A percentile compares a stretch with the other conserved stretches of the same genome.
These are phyloP conservation scores for Streptanthus diversifolius DNA, from an alignment of 345 rosid species.

Conservation along the genomic window DNA sequence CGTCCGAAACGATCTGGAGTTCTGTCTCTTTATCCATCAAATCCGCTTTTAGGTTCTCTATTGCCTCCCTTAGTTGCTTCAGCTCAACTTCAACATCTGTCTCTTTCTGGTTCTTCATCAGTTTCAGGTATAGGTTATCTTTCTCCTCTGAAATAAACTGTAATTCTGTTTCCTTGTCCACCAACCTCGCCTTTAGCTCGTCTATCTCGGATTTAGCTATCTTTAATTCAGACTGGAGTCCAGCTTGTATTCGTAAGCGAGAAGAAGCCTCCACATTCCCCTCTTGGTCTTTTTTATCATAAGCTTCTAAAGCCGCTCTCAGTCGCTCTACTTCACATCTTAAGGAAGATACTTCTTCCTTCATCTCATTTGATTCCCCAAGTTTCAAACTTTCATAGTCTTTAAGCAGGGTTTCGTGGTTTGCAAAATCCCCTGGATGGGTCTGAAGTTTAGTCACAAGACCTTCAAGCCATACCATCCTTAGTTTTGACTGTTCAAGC, in stretches of 20 bases:
- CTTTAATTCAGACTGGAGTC: slow-evolving; percentile 53
- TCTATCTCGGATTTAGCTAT: slow-evolving; percentile 55
- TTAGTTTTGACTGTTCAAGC: slow-evolving; percentile 62
- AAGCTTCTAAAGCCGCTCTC: slow-evolving; percentile 51
- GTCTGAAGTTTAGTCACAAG: slow-evolving; percentile 40
- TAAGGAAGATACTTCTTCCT: slow-evolving; percentile 50
- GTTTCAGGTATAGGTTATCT: slow-evolving; percentile 46
- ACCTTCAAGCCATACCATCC: slow-evolving; percentile 52
- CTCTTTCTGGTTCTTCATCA: slow-evolving; percentile 42
- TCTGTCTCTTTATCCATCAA: slow-evolving; percentile 77
- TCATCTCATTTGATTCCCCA: slow-evolving; percentile 38
- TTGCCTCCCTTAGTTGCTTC: slow-evolving; percentile 43
- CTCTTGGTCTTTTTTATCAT: slow-evolving; percentile 19
- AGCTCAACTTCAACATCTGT: slow-evolving; percentile 40
- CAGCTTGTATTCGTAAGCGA: slow-evolving; percentile 51
- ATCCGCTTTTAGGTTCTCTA: slow-evolving; percentile 55
- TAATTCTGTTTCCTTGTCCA: slow-evolving; percentile 86
- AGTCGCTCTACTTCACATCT: slow-evolving; percentile 55
- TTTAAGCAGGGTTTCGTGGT: slow-evolving; percentile 25
- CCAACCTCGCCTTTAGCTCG: slow-evolving; percentile 67
- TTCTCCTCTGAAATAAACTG: slow-evolving; percentile 79
- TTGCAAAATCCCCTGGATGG: slow-evolving; percentile 24
- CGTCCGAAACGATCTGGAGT: slow-evolving; percentile 56
- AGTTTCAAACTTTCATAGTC: slow-evolving; percentile 30
- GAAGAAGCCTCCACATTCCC: slow-evolving; percentile 24